Evolutionary conservation across 805 yeast species (phyloP), one percentile per base, ranked within the genome.

Genomic region (Saccharomycopsis amapae): DNA sequence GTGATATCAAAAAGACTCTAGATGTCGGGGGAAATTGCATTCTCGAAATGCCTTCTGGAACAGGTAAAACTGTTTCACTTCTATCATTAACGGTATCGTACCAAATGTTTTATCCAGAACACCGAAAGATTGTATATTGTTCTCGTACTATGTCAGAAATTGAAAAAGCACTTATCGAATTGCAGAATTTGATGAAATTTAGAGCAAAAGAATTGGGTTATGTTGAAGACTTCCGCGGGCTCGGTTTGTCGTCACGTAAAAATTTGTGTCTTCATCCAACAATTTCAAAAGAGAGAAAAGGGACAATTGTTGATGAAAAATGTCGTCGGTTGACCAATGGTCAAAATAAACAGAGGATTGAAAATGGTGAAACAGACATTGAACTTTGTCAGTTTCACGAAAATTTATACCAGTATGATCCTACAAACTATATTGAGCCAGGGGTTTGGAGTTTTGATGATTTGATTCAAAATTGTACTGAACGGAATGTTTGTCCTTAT

Each of bases 101-200:
- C 63, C 99, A 93, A 62, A 79, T 86, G 85, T 77, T 76, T 59
- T 89, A 90, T 61, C 95, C 96, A 7, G 97, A 90, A 58, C 96
- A 87, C 59, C 68, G 96, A 15, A 93, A 90, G 70, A 80, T 93
- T 54, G 86, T 93, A 5, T 93, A 93, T 65, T 93, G 99, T 64
- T 93, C 98, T 4, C 97, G 99, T 73, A 93, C 99, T 28, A 93
- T 93, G 97, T 86, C 97, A 9, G 99, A 93, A 67, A 93, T 93
- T 61, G 98, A 93, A 66, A 93, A 93, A 65, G 97, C 98, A 0
- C 67, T 93, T 59, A 86, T 90, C 5, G 99, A 93, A 67, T 71
- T 93, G 68, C 80, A 85, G 51, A 79, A 77, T 46, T 71, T 93
- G 56, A 93, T 93, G 97, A 85, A 78, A 45, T 93, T 75, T 60